These are phyloP conservation scores for Tylopilus intermedius DNA, from an alignment of 768 basidiomycete genomes.

Conservation along the genomic window DNA sequence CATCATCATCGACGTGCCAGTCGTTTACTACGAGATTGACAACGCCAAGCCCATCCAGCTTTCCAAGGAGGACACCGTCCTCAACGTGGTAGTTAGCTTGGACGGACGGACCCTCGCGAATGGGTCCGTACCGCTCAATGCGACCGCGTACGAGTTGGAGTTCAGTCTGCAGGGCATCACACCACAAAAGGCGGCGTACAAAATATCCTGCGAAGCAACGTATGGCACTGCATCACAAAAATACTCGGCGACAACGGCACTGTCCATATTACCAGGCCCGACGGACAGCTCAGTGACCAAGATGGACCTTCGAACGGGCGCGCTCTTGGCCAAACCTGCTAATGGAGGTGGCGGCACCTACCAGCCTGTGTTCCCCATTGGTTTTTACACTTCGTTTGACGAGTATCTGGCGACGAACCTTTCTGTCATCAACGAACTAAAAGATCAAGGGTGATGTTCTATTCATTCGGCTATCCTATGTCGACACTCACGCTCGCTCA, in stretches of 20 bases:
- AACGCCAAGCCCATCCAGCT: slow-evolving; percentile 42
- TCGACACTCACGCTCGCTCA: slow-evolving; percentile 1
- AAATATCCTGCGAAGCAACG: slow-evolving; percentile 25
- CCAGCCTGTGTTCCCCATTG: slow-evolving; percentile 46
- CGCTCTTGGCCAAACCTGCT: slow-evolving; percentile 46
- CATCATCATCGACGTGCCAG: slow-evolving; percentile 48
- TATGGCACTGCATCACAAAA: slow-evolving; percentile 36
- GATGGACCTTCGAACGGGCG: slow-evolving; percentile 57
- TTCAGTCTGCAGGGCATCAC: slow-evolving; percentile 45
- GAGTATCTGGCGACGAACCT: slow-evolving; percentile 21
- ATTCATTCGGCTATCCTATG: not conserved
- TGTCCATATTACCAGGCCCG: slow-evolving; percentile 49
- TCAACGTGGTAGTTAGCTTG: slow-evolving; percentile 43
- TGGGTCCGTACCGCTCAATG: slow-evolving; percentile 48
- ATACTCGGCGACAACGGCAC: slow-evolving; percentile 39
- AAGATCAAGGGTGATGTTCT: slow-evolving; percentile 27
- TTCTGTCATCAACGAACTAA: slow-evolving; percentile 28
- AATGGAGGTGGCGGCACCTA: slow-evolving; percentile 45
- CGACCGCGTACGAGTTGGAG: slow-evolving; percentile 43
- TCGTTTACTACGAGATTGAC: slow-evolving; percentile 43
- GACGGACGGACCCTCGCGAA: slow-evolving; percentile 40
- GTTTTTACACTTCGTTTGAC: slow-evolving; percentile 42
- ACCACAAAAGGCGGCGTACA: slow-evolving; percentile 34
- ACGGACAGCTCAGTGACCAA: slow-evolving; percentile 53
- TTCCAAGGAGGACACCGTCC: slow-evolving; percentile 9